Evolutionary conservation across 257 asterid genomes (phyloP).

Genomic region (Primulina tabacum): DNA sequence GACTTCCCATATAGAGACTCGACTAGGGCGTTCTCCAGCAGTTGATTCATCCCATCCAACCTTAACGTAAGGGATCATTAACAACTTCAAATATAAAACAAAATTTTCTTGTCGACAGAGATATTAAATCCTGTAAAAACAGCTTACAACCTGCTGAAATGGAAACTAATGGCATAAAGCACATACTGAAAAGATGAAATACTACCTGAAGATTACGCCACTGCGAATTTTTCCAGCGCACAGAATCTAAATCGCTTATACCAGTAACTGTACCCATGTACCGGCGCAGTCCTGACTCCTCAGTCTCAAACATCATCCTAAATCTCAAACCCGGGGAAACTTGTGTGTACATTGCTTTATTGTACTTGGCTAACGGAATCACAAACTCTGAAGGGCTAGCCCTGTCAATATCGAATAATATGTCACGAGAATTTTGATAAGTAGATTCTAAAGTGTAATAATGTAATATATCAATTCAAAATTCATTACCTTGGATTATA

Average conservation of each 20-base stretch:
- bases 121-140: not conserved
- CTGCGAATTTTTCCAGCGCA: conserved; percentile 85
- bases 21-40: conserved; percentile 90
- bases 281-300: conserved; percentile 88
- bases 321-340: conserved; percentile 89
- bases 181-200: not conserved
- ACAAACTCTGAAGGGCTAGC: conserved; percentile 96
- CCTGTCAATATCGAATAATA: conserved; percentile 40
- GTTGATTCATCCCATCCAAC: conserved; percentile 99
- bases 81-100: not conserved
- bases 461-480: not conserved
- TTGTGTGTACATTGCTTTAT: conserved; percentile 86
- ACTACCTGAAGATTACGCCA: conserved; percentile 98
- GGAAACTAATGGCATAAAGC: not conserved
- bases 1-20: conserved; percentile 91
- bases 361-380: conserved; percentile 86
- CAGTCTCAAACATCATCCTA: conserved; percentile 98
- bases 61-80: conserved; percentile 35
- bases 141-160: conserved; percentile 3
- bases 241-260: conserved; percentile 72
- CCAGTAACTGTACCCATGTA: conserved; percentile 93
- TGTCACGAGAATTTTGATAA: not conserved
- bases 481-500: conserved; percentile 77
- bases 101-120: not conserved
- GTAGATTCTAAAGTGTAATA: conserved; percentile 1